A percentile compares a stretch with the other conserved stretches of the same genome.
Evolutionary conservation across 192 early-diverging fungal genomes (phyloP).

Genomic region (Thamnidium elegans): DNA sequence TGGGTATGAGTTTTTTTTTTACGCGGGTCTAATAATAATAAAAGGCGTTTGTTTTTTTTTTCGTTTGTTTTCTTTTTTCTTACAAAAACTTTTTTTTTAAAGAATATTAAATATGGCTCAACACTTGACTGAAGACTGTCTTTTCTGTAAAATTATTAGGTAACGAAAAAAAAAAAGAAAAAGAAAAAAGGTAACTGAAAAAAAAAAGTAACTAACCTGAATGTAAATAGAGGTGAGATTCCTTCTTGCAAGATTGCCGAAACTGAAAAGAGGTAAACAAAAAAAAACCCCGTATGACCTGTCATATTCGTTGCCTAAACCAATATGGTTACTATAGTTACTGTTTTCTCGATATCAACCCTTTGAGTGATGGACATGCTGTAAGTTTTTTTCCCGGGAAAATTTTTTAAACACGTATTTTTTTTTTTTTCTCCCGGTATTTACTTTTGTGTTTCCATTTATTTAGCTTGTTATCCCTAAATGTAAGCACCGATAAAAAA

Average conservation of each 20-base stretch:
- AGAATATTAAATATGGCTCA: constrained; percentile 40
- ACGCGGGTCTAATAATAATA: no score
- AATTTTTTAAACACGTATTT: background rate
- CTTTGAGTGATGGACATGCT: constrained; percentile 72
- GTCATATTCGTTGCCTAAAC: no score
- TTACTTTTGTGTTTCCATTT: background rate
- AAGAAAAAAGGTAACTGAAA: background rate
- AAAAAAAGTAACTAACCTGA: background rate
- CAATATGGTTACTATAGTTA: constrained; percentile 42
- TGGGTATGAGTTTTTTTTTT: no score
- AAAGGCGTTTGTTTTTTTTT: no score
- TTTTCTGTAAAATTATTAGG: constrained; percentile 91
- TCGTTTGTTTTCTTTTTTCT: constrained; percentile 13
- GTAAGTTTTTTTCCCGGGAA: constrained; percentile 35
- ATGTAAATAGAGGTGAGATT: constrained; percentile 61
- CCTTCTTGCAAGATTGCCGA: constrained; percentile 82
- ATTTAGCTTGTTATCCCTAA: constrained; percentile 69
- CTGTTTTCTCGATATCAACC: constrained; percentile 81
- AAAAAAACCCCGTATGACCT: background rate
- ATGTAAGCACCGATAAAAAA: constrained; percentile 37
- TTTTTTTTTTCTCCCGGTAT: no score
- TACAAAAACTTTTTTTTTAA: background rate
- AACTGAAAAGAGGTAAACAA: constrained; percentile 62
- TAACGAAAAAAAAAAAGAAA: constrained; percentile 17
- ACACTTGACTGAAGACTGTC: constrained; percentile 57